These are phyloP conservation scores for Cyclostephanos tholiformis DNA, from an alignment of 108 stramenopile genomes.

Conservation along the genomic window DNA sequence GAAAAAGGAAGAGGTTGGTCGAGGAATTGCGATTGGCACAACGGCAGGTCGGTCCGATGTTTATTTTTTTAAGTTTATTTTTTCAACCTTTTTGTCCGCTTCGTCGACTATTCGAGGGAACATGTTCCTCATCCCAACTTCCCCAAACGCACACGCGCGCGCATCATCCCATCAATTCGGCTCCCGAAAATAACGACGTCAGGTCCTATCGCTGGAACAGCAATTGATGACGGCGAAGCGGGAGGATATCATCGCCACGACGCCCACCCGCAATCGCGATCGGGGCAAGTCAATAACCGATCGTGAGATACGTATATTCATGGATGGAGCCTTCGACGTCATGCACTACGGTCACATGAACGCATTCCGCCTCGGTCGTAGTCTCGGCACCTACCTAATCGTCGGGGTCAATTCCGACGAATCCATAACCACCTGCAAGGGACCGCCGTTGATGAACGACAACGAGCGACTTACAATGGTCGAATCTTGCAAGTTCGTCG, in stretches of 20 bases:
- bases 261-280: no score
- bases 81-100: no score
- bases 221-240: no score
- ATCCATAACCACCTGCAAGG: conserved; percentile 94
- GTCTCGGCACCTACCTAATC: conserved; percentile 94
- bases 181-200: no score
- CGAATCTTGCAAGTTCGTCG: conserved; percentile 96
- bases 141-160: no score
- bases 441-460: conserved; percentile 94
- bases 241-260: no score
- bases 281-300: not conserved
- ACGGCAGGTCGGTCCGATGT: conserved; percentile 27
- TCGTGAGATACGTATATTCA: conserved; percentile 88
- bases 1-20: conserved; percentile 51
- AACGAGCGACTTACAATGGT: conserved; percentile 94
- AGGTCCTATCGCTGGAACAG: no score
- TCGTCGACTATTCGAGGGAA: no score
- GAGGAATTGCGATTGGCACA: conserved; percentile 66
- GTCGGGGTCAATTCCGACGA: conserved; percentile 98
- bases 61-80: not conserved
- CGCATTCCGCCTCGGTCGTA: conserved; percentile 95
- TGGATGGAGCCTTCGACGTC: conserved; percentile 98
- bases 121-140: no score
- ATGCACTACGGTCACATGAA: conserved; percentile 99
- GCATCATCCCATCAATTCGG: no score